Base-by-base conservation (phyloP, 2,329 filamentous ascomycete genomes). In the Sclerotiophoma versabilis region DNA sequence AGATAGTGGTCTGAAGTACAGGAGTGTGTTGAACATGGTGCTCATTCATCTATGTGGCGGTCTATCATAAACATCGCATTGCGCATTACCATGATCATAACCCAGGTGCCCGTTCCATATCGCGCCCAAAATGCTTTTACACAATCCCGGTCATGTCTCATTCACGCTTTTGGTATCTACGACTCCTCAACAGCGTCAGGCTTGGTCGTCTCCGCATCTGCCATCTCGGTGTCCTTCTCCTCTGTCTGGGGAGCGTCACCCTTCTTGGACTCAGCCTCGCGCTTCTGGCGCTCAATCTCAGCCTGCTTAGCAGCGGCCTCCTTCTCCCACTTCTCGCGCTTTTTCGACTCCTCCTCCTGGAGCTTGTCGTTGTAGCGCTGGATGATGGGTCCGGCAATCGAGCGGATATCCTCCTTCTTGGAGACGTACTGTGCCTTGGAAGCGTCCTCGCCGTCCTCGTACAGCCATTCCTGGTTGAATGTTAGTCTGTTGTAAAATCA, bases 331-430 rank as follows among this genome's bases (percentile, higher is more conserved):
- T 80, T 81, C 75, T 85, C 81, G 60, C 80, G 86, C 34, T 88
- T 77, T 17, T 88, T 90, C 73, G 90, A 86, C 64, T 92, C 89
- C 79, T 97, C 92, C 57, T 87, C 86, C 78, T 97, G 91, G 61
- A 92, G 81, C 83, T 96, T 96, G 77, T 99, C 95, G 75, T 93
- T 93, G 84, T 96, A 92, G 65, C 93, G 90, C 81, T 96, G 92
- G 62, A 92, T 86, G 71, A 99, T 91, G 54, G 95, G 93, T 14
- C 93, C 95, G 39, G 92, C 91, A 70, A 96, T 84, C 64, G 91
- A 87, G 66, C 92, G 90, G 76, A 99, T 92, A 77, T 99, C 95
- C 60, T 98, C 95, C 77, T 95, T 88, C 86, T 98, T 99, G 79
- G 91, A 85, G 58, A 96, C 81, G 80, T 99, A 99, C 71, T 95